These are phyloP conservation scores for Apiotrichum siamense DNA, from an alignment of 1,284 basidiomycete genomes.

Conservation along the genomic window DNA sequence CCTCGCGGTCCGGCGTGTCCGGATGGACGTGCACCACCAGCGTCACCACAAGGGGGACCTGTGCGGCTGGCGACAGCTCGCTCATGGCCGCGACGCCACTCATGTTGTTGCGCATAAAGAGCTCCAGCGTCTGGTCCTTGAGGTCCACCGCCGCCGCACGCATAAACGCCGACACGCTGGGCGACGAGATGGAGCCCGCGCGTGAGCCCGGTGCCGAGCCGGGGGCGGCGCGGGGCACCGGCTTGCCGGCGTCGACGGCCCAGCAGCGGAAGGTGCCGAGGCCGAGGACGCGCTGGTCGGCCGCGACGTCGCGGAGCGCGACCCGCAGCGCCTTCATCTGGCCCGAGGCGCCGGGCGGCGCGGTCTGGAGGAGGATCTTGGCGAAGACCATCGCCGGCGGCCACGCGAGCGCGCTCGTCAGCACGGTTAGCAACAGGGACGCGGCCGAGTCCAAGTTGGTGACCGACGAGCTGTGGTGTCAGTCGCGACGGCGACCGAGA, in stretches of 20 bases:
- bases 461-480: constrained; percentile 48
- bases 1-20: constrained; percentile 64
- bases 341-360: constrained; percentile 58
- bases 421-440: constrained; percentile 63
- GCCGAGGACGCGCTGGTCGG: constrained; percentile 32
- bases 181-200: constrained; percentile 58
- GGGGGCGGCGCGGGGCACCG: constrained; percentile 58
- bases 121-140: neutral
- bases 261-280: constrained; percentile 37
- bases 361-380: constrained; percentile 76
- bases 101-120: neutral
- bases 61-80: neutral
- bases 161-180: constrained; percentile 7
- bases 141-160: neutral
- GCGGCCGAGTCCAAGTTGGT: constrained; percentile 65
- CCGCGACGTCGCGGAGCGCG: constrained; percentile 66
- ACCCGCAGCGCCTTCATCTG: constrained; percentile 72
- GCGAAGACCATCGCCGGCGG: constrained; percentile 71
- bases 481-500: neutral
- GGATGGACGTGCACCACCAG: constrained; percentile 67
- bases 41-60: constrained; percentile 61
- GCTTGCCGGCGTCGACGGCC: constrained; percentile 32
- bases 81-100: too few species aligned
- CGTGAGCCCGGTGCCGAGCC: too few species aligned
- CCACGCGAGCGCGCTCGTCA: constrained; percentile 75